Percentiles rank a stretch among this genome's conserved stretches.
These are phyloP conservation scores for Trametes hirsuta DNA, from an alignment of 1,284 basidiomycete genomes.

Conservation along the genomic window DNA sequence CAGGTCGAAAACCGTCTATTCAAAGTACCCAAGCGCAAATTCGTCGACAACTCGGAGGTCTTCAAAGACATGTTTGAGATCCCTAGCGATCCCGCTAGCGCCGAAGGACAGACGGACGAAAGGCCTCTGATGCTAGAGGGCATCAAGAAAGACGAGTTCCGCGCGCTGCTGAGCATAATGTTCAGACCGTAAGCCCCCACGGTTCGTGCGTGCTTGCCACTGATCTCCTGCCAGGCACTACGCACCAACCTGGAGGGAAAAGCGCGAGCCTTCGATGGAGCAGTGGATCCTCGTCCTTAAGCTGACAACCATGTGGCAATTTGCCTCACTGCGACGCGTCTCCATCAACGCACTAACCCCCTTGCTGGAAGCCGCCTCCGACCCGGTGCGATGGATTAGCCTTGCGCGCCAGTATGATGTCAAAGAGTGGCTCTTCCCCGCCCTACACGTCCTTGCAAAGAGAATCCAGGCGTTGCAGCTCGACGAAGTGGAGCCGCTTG, in stretches of 20 bases:
- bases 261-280: background rate
- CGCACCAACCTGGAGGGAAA: background rate
- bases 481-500: conserved; percentile 10
- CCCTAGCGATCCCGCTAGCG: conserved; percentile 8
- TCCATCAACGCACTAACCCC: conserved; percentile 4
- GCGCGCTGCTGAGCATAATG: conserved; percentile 13
- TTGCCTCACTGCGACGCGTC: background rate
- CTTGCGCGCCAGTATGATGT: conserved; percentile 15
- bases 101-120: conserved; percentile 19
- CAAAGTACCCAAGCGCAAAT: conserved; percentile 34
- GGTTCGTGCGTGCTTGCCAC: background rate
- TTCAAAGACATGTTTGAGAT: conserved; percentile 35
- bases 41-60: conserved; percentile 32
- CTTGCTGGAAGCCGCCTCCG: background rate
- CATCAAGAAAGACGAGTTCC: conserved; percentile 17
- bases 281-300: conserved; percentile 19
- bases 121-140: conserved; percentile 17
- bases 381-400: conserved; percentile 7
- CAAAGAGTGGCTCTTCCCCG: conserved; percentile 9
- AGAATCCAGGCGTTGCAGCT: conserved; percentile 3
- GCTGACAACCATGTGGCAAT: conserved; percentile 19
- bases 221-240: background rate
- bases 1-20: conserved; percentile 36
- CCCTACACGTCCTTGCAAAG: conserved; percentile 9
- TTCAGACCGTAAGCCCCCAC: conserved; percentile 15